phyloP scores from a whole-genome alignment of 805 yeast genomes.

The baker's yeast (Saccharomyces cerevisiae) region DNA sequence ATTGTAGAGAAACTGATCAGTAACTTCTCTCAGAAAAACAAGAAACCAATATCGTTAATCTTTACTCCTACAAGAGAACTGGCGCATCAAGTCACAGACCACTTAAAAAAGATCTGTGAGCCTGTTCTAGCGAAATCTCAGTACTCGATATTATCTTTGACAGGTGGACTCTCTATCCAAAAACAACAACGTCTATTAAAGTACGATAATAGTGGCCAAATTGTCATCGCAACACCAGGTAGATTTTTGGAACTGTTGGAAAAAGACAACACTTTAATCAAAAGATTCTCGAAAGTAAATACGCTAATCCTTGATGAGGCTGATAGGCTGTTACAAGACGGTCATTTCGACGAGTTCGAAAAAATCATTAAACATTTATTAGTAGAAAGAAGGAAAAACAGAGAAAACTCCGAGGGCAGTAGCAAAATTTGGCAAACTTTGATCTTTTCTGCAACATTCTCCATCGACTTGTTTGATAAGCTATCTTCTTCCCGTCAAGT shows the following conservation, averaged over 20 bases:
- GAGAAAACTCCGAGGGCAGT: slow-evolving; percentile 29
- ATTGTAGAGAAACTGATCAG: slow-evolving; percentile 56
- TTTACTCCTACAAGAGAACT: slow-evolving; percentile 95
- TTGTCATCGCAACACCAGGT: slow-evolving; percentile 93
- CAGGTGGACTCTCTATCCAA: slow-evolving; percentile 93
- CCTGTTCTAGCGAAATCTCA: slow-evolving; percentile 35
- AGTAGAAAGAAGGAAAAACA: slow-evolving; percentile 33
- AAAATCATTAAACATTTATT: slow-evolving; percentile 61
- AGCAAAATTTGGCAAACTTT: slow-evolving; percentile 67
- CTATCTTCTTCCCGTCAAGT: slow-evolving; percentile 39
- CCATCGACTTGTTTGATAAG: slow-evolving; percentile 71
- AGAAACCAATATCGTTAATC: slow-evolving; percentile 61
- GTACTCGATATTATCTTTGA: slow-evolving; percentile 62
- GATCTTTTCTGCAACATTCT: slow-evolving; percentile 93
- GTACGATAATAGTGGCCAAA: slow-evolving; percentile 56
- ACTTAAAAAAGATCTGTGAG: slow-evolving; percentile 45
- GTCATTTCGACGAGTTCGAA: slow-evolving; percentile 90
- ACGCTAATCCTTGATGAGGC: slow-evolving; percentile 85
- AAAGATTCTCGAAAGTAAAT: slow-evolving; percentile 37
- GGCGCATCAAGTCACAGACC: slow-evolving; percentile 87
- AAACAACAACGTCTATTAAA: slow-evolving; percentile 78
- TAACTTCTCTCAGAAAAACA: slow-evolving; percentile 9
- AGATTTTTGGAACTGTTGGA: slow-evolving; percentile 77
- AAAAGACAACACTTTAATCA: slow-evolving; percentile 40
- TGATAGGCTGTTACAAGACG: slow-evolving; percentile 87